Percentiles rank a stretch among this genome's conserved stretches.
These are phyloP conservation scores for Pestalotiopsis sp. DNA, from an alignment of 2,329 filamentous ascomycete species.

Conservation along the genomic window DNA sequence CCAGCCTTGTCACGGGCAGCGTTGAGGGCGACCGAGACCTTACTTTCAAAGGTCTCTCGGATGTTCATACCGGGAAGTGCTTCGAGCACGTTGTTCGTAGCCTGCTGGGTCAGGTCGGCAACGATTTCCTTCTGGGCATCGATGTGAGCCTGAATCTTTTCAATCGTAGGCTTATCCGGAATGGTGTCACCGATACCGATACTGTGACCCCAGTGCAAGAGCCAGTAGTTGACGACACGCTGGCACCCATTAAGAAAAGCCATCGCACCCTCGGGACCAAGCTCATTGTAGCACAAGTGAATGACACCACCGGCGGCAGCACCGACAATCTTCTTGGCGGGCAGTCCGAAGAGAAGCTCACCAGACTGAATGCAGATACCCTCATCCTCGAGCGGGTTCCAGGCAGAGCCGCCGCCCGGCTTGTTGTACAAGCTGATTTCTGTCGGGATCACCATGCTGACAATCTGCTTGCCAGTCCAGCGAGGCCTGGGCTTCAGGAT, in stretches of 20 bases:
- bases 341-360: conserved; percentile 84
- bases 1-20: conserved; percentile 95
- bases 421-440: conserved; percentile 79
- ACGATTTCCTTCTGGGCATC: conserved; percentile 81
- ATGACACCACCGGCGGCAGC: conserved; percentile 88
- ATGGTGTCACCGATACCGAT: conserved; percentile 99
- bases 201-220: conserved; percentile 93
- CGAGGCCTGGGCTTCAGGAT: conserved; percentile 88
- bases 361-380: conserved; percentile 83
- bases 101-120: conserved; percentile 69
- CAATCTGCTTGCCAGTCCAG: conserved; percentile 98
- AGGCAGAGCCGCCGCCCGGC: conserved; percentile 55
- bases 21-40: conserved; percentile 92
- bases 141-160: conserved; percentile 81
- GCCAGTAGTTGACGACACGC: conserved; percentile 94
- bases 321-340: conserved; percentile 93
- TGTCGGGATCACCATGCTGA: conserved; percentile 86
- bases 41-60: conserved; percentile 96
- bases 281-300: conserved; percentile 95
- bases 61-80: conserved; percentile 98
- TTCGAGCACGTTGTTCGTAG: conserved; percentile 85
- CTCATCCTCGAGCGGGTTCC: conserved; percentile 68
- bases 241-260: conserved; percentile 96
- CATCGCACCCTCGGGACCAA: conserved; percentile 82
- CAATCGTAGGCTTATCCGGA: conserved; percentile 81